phyloP scores from a whole-genome alignment of 176 grass and related monocot genomes.

The Triticum turgidum region DNA sequence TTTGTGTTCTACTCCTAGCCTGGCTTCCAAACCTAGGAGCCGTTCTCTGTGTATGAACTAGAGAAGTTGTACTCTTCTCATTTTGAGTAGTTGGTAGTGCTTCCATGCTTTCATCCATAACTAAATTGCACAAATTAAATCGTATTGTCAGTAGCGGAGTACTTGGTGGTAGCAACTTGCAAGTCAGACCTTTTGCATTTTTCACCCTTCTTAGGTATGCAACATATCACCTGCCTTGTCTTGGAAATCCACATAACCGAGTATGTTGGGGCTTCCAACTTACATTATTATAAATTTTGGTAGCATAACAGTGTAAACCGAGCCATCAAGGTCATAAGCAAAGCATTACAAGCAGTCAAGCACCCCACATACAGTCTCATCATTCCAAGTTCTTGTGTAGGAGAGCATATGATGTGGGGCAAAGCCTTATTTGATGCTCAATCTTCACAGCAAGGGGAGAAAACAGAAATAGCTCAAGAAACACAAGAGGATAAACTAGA shows the following conservation, averaged over 20 bases:
- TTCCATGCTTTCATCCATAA: slow-evolving; percentile 1
- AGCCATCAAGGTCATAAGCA: neutral
- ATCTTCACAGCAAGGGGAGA: too few species aligned
- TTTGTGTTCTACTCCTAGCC: neutral
- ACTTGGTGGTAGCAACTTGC: neutral
- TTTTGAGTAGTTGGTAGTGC: neutral
- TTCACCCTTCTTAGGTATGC: neutral
- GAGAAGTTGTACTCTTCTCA: slow-evolving; percentile 19
- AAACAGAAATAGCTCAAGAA: too few species aligned
- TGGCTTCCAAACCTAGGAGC: neutral
- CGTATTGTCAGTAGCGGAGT: neutral
- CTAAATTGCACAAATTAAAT: neutral
- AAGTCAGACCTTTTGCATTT: neutral
- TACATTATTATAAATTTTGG: neutral
- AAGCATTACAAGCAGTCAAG: neutral
- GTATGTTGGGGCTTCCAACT: neutral
- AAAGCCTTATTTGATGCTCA: too few species aligned
- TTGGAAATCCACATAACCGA: neutral
- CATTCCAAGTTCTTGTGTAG: neutral
- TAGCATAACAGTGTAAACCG: neutral
- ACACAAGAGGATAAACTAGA: too few species aligned
- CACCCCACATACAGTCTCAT: neutral
- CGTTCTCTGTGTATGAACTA: neutral
- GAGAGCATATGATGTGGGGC: neutral
- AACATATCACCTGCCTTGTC: neutral